Conservation (phyloP, 2,329 filamentous ascomycete genomes). For the Metarhizium brunneum region DNA sequence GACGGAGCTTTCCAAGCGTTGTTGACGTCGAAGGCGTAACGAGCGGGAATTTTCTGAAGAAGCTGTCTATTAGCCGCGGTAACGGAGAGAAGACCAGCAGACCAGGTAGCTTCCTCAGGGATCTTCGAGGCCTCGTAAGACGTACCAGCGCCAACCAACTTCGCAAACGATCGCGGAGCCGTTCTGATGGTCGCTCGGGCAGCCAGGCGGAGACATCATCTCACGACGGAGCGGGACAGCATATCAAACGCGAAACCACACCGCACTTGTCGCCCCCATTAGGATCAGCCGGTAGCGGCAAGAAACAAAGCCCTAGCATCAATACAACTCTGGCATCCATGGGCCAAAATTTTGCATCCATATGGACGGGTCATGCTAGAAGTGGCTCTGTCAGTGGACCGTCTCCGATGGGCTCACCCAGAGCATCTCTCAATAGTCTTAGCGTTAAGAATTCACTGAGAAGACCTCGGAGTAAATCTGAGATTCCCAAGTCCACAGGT, state of each 20-base stretch:
- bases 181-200: conserved; percentile 5
- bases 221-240: conserved; percentile 15
- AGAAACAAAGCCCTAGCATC: conserved; percentile 44
- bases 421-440: conserved; percentile 32
- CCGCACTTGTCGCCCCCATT: conserved; percentile 38
- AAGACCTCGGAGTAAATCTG: conserved; percentile 47
- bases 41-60: conserved; percentile 54
- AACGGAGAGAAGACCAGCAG: conserved; percentile 31
- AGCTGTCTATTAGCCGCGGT: conserved; percentile 43
- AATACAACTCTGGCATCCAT: conserved; percentile 50
- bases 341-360: conserved; percentile 43
- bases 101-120: conserved; percentile 37
- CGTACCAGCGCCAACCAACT: conserved; percentile 35
- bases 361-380: conserved; percentile 46
- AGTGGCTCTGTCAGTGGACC: conserved; percentile 50
- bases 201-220: conserved; percentile 22
- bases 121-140: conserved; percentile 39
- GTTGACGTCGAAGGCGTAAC: conserved; percentile 42
- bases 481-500: conserved; percentile 31
- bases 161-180: conserved; percentile 38
- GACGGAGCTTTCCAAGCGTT: conserved; percentile 52
- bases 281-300: conserved; percentile 43
- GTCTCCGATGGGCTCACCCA: conserved; percentile 43
- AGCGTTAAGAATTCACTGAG: conserved; percentile 40
- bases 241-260: conserved; percentile 34